Evolutionary conservation across 768 basidiomycete species (phyloP).

Genomic region (Lactifluus pinguis): DNA sequence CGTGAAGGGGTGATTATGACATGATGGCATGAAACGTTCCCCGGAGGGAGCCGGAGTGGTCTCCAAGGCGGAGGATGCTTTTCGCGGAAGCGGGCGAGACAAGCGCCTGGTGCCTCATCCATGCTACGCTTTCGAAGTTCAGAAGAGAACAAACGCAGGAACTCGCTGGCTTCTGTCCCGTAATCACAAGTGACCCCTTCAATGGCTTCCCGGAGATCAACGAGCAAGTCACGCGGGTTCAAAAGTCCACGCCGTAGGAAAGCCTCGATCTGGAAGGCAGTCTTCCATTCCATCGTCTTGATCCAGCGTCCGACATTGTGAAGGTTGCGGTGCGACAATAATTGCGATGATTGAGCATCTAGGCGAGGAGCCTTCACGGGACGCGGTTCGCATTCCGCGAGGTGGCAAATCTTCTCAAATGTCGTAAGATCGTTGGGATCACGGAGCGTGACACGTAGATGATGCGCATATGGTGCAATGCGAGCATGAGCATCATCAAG

Average conservation of each 20-base stretch:
- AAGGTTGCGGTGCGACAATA: slow-evolving; percentile 44
- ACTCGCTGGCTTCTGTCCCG: slow-evolving; percentile 30
- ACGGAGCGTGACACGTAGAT: slow-evolving; percentile 53
- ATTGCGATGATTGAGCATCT: slow-evolving; percentile 41
- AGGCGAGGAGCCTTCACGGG: slow-evolving; percentile 29
- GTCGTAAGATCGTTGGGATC: slow-evolving; percentile 38
- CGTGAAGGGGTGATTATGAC: neutral
- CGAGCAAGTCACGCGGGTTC: slow-evolving; percentile 47
- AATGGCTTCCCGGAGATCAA: slow-evolving; percentile 37
- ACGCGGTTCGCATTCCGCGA: slow-evolving; percentile 33
- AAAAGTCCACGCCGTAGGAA: slow-evolving; percentile 54
- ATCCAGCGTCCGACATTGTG: slow-evolving; percentile 38
- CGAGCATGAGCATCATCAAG: slow-evolving; percentile 47
- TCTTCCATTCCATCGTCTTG: slow-evolving; percentile 43
- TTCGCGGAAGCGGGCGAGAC: neutral
- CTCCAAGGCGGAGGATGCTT: neutral
- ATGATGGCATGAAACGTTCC: neutral
- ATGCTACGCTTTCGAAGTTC: neutral
- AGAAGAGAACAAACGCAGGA: slow-evolving; percentile 19
- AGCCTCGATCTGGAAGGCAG: slow-evolving; percentile 71
- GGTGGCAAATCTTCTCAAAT: slow-evolving; percentile 46
- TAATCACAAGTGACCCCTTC: slow-evolving; percentile 31
- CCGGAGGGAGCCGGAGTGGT: neutral
- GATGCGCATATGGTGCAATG: slow-evolving; percentile 62
- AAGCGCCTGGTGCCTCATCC: neutral